Conservation (phyloP, 2,329 filamentous ascomycete genomes). For the Periconia macrospinosa region DNA sequence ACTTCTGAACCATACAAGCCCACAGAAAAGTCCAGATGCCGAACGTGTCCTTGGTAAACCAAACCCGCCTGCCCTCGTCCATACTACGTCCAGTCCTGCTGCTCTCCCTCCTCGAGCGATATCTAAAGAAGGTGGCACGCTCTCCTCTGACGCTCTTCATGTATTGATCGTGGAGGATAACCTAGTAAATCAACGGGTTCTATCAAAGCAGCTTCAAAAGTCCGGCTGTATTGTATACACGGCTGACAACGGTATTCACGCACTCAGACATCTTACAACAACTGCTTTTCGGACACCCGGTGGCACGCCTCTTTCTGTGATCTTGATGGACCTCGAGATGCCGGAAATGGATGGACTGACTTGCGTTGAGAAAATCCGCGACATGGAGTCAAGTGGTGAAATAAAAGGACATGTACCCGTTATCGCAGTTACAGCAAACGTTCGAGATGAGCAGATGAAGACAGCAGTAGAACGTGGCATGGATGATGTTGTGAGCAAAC, state of each 20-base stretch:
- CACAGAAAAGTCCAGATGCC: neutral
- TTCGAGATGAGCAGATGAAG: slow-evolving; percentile 35
- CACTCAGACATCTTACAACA: slow-evolving; percentile 26
- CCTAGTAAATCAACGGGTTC: slow-evolving; percentile 40
- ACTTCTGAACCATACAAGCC: neutral
- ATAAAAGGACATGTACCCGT: slow-evolving; percentile 34
- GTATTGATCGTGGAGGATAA: slow-evolving; percentile 43
- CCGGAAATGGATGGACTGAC: slow-evolving; percentile 43
- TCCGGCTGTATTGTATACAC: slow-evolving; percentile 30
- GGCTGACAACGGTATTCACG: slow-evolving; percentile 38
- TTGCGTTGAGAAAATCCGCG: slow-evolving; percentile 35
- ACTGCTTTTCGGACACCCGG: slow-evolving; percentile 15
- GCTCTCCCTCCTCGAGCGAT: neutral
- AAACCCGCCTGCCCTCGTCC: neutral
- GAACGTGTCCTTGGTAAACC: neutral
- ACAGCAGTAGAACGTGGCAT: slow-evolving; percentile 35
- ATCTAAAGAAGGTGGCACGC: neutral
- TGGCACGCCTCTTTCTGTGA: slow-evolving; percentile 27
- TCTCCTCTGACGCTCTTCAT: slow-evolving; percentile 14
- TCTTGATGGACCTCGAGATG: slow-evolving; percentile 45
- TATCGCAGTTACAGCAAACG: slow-evolving; percentile 43
- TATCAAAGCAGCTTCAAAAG: slow-evolving; percentile 35
- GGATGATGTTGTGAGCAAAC: slow-evolving; percentile 40
- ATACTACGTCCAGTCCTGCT: slow-evolving; percentile 1
- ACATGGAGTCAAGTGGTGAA: slow-evolving; percentile 24